A percentile compares a stretch with the other conserved stretches of the same genome.
Evolutionary conservation across 1,284 basidiomycete genomes (phyloP).

Genomic region (Ganoderma lingzhi): DNA sequence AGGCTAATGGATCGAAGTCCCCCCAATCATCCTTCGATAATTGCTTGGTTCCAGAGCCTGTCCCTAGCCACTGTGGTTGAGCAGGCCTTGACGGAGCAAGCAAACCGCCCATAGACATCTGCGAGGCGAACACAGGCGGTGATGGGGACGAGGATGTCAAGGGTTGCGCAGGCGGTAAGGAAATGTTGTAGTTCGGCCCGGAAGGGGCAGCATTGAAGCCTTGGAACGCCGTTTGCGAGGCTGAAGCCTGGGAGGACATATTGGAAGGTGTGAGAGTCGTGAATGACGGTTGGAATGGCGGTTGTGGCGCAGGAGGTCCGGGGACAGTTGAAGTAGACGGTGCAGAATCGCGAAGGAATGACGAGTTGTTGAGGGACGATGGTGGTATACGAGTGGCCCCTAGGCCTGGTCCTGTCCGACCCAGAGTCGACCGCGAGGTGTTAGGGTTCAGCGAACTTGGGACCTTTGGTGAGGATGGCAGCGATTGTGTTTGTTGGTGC

Average conservation of each 20-base stretch:
- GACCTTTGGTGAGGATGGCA: constrained; percentile 50
- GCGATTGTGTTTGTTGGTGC: constrained; percentile 45
- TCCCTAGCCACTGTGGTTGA: constrained; percentile 53
- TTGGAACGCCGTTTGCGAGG: background rate
- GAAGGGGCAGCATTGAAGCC: constrained; percentile 7
- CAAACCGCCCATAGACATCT: constrained; percentile 57
- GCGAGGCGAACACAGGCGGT: constrained; percentile 45
- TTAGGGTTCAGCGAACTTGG: constrained; percentile 30
- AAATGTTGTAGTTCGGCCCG: constrained; percentile 42
- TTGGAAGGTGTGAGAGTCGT: constrained; percentile 27
- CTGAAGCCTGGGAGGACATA: constrained; percentile 1
- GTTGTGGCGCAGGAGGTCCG: constrained; percentile 23
- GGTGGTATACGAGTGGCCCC: constrained; percentile 48
- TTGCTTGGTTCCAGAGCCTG: constrained; percentile 48
- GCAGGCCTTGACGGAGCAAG: constrained; percentile 66
- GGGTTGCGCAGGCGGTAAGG: constrained; percentile 37
- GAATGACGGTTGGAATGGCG: constrained; percentile 28
- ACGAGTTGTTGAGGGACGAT: constrained; percentile 46
- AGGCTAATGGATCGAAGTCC: constrained; percentile 80
- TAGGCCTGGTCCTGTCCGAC: constrained; percentile 47
- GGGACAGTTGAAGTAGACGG: constrained; percentile 26
- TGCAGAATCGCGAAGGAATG: constrained; percentile 40
- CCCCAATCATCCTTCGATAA: constrained; percentile 74
- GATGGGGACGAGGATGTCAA: constrained; percentile 43
- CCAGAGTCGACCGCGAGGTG: constrained; percentile 28